Evolutionary conservation across 208 protist genomes (phyloP).

Genomic region (Vickermania spadyakhi): DNA sequence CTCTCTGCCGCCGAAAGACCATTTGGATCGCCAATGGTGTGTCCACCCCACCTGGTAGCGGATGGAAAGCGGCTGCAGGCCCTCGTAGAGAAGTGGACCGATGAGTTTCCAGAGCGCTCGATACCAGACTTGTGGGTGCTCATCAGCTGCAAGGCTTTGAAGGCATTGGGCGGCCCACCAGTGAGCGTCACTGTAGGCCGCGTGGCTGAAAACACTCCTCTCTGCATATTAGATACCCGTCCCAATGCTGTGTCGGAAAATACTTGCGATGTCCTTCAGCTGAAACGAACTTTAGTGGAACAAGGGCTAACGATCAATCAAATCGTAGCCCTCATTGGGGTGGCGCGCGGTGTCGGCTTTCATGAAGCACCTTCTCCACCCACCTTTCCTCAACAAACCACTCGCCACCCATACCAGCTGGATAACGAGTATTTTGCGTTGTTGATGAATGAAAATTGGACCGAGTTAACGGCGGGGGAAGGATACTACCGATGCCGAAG

Average conservation of each 20-base stretch:
- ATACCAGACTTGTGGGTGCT: constrained; percentile 82
- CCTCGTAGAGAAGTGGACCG: constrained; percentile 49
- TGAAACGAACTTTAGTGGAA: constrained; percentile 64
- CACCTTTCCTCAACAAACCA: constrained; percentile 51
- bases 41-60: constrained; percentile 28
- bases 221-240: constrained; percentile 20
- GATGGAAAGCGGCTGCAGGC: constrained; percentile 68
- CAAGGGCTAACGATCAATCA: constrained; percentile 69
- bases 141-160: constrained; percentile 56
- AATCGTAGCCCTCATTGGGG: constrained; percentile 65
- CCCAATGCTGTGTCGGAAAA: constrained; percentile 36
- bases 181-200: constrained; percentile 44
- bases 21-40: constrained; percentile 78
- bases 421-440: constrained; percentile 80
- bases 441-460: constrained; percentile 80
- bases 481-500: constrained; percentile 66
- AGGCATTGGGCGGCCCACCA: constrained; percentile 64
- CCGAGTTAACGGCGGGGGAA: constrained; percentile 56
- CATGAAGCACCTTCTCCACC: constrained; percentile 54
- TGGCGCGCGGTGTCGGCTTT: constrained; percentile 56
- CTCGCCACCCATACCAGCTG: constrained; percentile 82
- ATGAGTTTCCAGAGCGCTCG: constrained; percentile 50
- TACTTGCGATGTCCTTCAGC: constrained; percentile 45
- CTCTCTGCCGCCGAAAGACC: constrained; percentile 62
- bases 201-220: constrained; percentile 18